Evolutionary conservation across 129 eudicot species (phyloP).

Genomic region (Tagetes erecta): DNA sequence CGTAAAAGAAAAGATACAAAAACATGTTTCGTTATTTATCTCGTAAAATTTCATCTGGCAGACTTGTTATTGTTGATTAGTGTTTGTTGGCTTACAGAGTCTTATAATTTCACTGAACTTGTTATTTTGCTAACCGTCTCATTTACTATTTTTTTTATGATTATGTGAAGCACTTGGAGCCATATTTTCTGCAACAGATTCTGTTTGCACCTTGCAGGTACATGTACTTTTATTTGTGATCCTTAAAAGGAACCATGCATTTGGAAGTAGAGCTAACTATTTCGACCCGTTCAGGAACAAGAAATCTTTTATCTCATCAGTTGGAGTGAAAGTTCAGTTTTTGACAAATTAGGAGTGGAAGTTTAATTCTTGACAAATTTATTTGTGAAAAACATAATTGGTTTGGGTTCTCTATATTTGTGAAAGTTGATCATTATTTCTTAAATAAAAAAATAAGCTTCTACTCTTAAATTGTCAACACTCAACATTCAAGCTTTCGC

Average conservation of each 20-base stretch:
- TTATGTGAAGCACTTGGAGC: conserved; percentile 78
- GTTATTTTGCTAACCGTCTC: not conserved
- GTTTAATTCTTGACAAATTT: not conserved
- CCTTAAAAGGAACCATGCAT: conserved; percentile 7
- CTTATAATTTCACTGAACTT: not conserved
- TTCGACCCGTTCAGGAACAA: not conserved
- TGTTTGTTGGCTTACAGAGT: not conserved
- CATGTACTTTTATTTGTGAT: conserved; percentile 1
- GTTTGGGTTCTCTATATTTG: not conserved
- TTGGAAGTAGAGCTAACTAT: not conserved
- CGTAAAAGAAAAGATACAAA: too few relatives aligned
- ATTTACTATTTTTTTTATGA: not conserved
- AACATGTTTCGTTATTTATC: not conserved
- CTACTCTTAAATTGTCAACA: not conserved
- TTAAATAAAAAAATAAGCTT: not conserved
- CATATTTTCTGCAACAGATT: conserved; percentile 91
- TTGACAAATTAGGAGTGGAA: not conserved
- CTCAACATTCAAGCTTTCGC: not conserved
- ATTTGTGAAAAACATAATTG: not conserved
- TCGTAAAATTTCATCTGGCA: not conserved
- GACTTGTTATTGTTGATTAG: not conserved
- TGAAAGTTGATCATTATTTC: not conserved
- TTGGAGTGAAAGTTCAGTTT: not conserved
- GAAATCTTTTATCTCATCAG: not conserved
- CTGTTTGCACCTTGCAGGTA: conserved; percentile 94